Evolutionary conservation across 1,284 basidiomycete species (phyloP), one percentile per base, ranked within the genome.

Genomic region (Ganoderma sinense): DNA sequence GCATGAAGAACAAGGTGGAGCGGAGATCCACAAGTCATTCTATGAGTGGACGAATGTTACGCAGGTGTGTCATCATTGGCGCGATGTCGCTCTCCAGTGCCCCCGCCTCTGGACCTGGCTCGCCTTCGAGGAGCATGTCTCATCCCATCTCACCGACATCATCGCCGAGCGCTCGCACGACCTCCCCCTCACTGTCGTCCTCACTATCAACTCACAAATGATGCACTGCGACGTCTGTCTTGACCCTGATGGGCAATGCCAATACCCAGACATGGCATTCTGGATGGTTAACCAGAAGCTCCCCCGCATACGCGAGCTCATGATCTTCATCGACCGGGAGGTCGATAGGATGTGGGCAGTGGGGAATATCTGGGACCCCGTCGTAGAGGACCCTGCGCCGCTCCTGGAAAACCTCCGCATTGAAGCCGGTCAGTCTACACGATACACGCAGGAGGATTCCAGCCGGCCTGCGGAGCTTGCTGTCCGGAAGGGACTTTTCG

Each of bases 41-140:
- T 45, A 45, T 7, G 43, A 45, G 43, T 45, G 43, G 43, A 45
- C 43, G 2, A 45, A 45, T 7, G 18, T 45, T 20, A 45, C 43
- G 0, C 43, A 45, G 43, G 43, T 45, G 18, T 45, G 43, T 29
- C 45, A 51, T 33, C 53, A 64, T 33, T 68, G 67, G 67, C 62
- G 67, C 23, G 29, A 43, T 4, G 33, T 68, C 20, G 67, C 67
- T 4, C 40, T 68, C 33, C n/a, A 45, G 16, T 64, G 62, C 41
- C 40, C 53, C 29, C 18, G 14, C 29, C 56, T 68, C 41, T 68
- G 67, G 66, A 64, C 69, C 2, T 71, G 45, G 36, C 40, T 58
- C 51, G 66, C 62, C 4, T 66, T 68, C 55, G 69, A 71, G 43
- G 31, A 51, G 41, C 60, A 45, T 45, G 18, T 45, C 16, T 20